A percentile compares a stretch with the other conserved stretches of the same genome.
Conservation (phyloP, 768 basidiomycete genomes). For the Psilocybe cubensis region DNA sequence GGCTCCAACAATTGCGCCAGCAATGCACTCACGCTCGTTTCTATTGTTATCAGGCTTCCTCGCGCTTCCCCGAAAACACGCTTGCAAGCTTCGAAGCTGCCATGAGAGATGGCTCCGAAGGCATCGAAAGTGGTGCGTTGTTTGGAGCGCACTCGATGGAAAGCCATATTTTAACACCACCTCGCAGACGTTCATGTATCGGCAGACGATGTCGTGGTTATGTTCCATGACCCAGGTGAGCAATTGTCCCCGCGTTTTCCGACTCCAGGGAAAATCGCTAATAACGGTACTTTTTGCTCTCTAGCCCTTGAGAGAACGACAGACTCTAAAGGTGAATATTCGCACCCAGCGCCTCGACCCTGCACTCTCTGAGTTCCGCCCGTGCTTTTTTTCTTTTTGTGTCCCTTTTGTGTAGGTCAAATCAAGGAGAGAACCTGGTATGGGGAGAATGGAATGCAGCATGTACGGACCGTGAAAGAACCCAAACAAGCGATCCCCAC, state of each 20-base stretch:
- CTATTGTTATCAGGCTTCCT: conserved; percentile 65
- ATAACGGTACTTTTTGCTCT: conserved; percentile 18
- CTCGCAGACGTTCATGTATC: conserved; percentile 93
- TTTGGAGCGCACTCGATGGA: conserved; percentile 23
- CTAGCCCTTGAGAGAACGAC: conserved; percentile 80
- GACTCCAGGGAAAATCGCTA: conserved; percentile 13
- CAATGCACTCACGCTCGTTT: background rate
- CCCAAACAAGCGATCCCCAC: conserved; percentile 91
- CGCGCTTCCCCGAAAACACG: conserved; percentile 91
- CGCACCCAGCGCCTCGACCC: background rate
- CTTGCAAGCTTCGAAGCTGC: conserved; percentile 94
- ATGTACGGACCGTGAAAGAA: conserved; percentile 77
- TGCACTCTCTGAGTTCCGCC: conserved; percentile 4
- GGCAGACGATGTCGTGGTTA: conserved; percentile 81
- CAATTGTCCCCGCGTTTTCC: conserved; percentile 18
- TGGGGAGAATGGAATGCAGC: conserved; percentile 72
- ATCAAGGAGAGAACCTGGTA: conserved; percentile 77
- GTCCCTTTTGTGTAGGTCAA: conserved; percentile 44
- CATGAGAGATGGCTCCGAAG: conserved; percentile 93
- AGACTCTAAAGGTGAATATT: conserved; percentile 60
- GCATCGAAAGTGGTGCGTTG: conserved; percentile 94
- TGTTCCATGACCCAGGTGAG: conserved; percentile 93
- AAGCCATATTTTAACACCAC: conserved; percentile 44
- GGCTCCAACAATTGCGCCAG: background rate
- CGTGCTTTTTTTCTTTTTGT: conserved; percentile 20